Conservation (phyloP, 306 rosid species). For the Lupinus albus region DNA sequence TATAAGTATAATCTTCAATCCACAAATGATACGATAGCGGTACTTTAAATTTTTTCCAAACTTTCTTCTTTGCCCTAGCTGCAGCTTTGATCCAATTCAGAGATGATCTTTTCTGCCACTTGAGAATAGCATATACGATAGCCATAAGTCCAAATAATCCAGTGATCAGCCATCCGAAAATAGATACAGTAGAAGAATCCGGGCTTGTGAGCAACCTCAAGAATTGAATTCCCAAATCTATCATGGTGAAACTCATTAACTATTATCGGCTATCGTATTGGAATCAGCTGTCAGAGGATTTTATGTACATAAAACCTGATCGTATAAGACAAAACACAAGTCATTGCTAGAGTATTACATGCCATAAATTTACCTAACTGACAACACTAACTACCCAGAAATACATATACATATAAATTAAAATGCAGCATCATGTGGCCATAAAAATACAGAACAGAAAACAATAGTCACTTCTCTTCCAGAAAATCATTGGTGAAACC, state of each 20-base stretch:
- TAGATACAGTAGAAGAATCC: slow-evolving; percentile 49
- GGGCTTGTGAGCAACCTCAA: slow-evolving; percentile 46
- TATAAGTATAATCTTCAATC: slow-evolving; percentile 66
- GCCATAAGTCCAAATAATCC: slow-evolving; percentile 72
- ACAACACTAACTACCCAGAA: slow-evolving; percentile 25
- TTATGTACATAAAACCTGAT: slow-evolving; percentile 47
- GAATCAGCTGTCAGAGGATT: slow-evolving; percentile 26
- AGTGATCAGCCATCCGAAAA: slow-evolving; percentile 64
- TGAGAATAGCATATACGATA: slow-evolving; percentile 58
- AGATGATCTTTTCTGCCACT: slow-evolving; percentile 71
- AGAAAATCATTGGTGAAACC: not conserved
- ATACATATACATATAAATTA: too few relatives aligned
- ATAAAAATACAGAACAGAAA: too few relatives aligned
- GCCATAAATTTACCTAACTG: slow-evolving; percentile 15
- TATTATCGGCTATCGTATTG: slow-evolving; percentile 20
- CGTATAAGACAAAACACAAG: not conserved
- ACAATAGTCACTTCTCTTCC: too few relatives aligned
- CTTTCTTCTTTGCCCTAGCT: slow-evolving; percentile 70
- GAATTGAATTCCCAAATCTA: slow-evolving; percentile 51
- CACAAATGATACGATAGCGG: slow-evolving; percentile 65
- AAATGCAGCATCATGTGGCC: slow-evolving; percentile 18
- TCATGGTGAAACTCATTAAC: slow-evolving; percentile 42
- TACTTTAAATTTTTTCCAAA: slow-evolving; percentile 69
- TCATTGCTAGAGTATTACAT: slow-evolving; percentile 3
- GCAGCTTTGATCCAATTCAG: slow-evolving; percentile 78